phyloP scores from a whole-genome alignment of 441 rosid genomes.

The Erysimum pusillum region DNA sequence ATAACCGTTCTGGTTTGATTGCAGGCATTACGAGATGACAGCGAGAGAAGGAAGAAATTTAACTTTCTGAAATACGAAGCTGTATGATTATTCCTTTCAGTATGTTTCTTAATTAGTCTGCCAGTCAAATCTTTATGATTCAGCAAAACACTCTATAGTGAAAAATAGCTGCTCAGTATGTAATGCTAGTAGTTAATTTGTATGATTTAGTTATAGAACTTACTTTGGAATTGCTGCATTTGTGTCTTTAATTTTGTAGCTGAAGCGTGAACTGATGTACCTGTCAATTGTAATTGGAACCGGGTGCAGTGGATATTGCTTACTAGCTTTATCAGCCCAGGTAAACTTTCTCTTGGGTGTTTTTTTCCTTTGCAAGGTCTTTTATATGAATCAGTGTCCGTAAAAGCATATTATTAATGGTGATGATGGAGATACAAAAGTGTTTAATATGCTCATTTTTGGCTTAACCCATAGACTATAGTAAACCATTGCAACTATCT shows the following conservation, averaged over 20 bases:
- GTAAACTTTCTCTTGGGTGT: conserved; percentile 47
- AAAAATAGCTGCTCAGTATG: conserved; percentile 2
- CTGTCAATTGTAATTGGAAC: conserved; percentile 84
- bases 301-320: conserved; percentile 84
- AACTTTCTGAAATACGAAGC: conserved; percentile 92
- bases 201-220: neutral
- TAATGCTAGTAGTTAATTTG: neutral
- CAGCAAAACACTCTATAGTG: neutral
- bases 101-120: conserved; percentile 49
- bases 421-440: neutral
- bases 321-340: conserved; percentile 73
- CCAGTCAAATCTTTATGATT: conserved; percentile 25
- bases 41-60: conserved; percentile 84
- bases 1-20: conserved; percentile 35
- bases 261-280: conserved; percentile 79
- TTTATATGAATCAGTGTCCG: neutral
- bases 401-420: neutral
- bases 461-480: neutral
- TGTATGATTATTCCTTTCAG: conserved; percentile 62
- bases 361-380: neutral
- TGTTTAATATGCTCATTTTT: neutral
- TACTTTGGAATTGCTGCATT: conserved; percentile 33
- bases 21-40: conserved; percentile 77
- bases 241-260: conserved; percentile 54
- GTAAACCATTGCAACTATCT: neutral